phyloP scores from a whole-genome alignment of 441 rosid genomes.

The Gossypium laxum region DNA sequence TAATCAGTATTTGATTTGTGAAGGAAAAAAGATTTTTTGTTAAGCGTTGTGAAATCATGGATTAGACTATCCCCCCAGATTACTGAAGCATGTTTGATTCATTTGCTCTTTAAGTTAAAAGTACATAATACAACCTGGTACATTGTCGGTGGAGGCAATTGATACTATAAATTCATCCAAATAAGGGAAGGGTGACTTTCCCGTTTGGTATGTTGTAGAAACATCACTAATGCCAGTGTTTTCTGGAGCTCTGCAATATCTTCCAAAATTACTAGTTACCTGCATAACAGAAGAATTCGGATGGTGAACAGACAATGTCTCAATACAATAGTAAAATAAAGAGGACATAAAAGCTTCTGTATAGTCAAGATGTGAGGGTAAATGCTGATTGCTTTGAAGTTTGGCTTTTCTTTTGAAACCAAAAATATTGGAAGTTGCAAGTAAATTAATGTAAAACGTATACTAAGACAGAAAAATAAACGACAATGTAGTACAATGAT shows the following conservation, averaged over 20 bases:
- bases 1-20: neutral
- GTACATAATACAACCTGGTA: conserved; percentile 44
- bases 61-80: neutral
- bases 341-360: neutral
- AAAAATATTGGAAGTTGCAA: neutral
- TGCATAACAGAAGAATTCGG: conserved; percentile 24
- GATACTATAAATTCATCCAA: conserved; percentile 73
- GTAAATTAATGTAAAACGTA: neutral
- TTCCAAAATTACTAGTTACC: conserved; percentile 43
- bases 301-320: neutral
- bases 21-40: neutral
- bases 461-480: neutral
- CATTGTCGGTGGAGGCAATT: conserved; percentile 53
- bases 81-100: neutral
- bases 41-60: neutral
- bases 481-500: neutral
- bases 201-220: conserved; percentile 36
- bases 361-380: neutral
- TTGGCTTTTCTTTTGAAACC: neutral
- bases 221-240: conserved; percentile 31
- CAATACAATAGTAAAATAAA: neutral
- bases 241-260: conserved; percentile 23
- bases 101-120: conserved; percentile 9
- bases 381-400: neutral
- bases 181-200: conserved; percentile 76